Evolutionary conservation across 2,329 filamentous ascomycete species (phyloP), one percentile per base, ranked within the genome.

Genomic region (Botrytis deweyae): DNA sequence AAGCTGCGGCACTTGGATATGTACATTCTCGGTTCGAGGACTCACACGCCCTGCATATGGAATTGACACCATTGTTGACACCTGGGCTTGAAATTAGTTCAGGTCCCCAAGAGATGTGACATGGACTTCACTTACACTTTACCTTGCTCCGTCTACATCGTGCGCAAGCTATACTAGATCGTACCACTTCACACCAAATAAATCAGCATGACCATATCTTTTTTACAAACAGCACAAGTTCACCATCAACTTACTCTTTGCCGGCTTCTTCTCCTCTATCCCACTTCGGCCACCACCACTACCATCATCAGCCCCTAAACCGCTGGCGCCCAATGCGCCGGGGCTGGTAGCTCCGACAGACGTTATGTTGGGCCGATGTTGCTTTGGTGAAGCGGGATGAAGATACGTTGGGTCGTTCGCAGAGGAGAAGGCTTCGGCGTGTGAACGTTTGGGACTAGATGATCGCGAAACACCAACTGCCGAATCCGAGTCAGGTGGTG

Each of bases 61-160:
- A 90, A 75, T 88, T 88, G 73, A 91, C 88, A 75, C 92, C 92
- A 77, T 88, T 88, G 83, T 96, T 96, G 82, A 82, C 78, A 72
- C 80, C 79, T 81, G 65, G 10, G 55, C 29, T 10, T 55, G 33
- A 22, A 25, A 40, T 69, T 70, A 73, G 64, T 59, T 20, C 25
- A 20, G 14, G 40, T 9, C 25, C 59, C 36, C 12, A n/a, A 38
- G n/a, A 3, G 16, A 36, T 18, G n/a, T 29, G 9, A 29, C 38
- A 29, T 40, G 33, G 25, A 14, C 8, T 36, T 14, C 38, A 79
- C 78, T 93, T 90, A 84, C 93, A 97, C 83, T 95, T 95, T 81
- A 95, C 93, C 83, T 96, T 97, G 81, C 92, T 94, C 79, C 89
- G 89, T 74, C 93, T 88, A 81, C 93, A 95, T 76, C 89, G 87